Conservation (phyloP, 768 basidiomycete genomes). For the Royoungia palumana region DNA sequence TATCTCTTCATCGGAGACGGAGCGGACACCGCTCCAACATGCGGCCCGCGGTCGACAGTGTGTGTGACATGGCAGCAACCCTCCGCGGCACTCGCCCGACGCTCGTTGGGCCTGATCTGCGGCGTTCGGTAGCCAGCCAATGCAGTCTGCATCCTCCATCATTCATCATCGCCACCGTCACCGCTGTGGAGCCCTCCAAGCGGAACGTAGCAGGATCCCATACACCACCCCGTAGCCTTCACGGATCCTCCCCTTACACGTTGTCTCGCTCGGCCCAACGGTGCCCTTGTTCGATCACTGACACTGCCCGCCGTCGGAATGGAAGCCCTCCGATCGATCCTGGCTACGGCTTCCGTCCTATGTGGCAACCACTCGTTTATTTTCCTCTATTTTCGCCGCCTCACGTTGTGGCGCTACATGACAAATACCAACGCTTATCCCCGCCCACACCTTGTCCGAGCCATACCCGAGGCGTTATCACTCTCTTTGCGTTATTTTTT, state of each 20-base stretch:
- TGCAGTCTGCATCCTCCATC: too few species aligned
- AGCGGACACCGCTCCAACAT: constrained; percentile 9
- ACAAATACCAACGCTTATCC: too few species aligned
- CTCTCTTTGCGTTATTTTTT: too few species aligned
- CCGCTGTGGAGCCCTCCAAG: too few species aligned
- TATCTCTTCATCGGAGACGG: too few species aligned
- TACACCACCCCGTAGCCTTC: too few species aligned
- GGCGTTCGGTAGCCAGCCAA: too few species aligned
- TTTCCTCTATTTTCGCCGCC: not conserved
- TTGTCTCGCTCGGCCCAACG: not conserved
- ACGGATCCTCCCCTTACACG: not conserved
- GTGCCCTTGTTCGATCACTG: not conserved
- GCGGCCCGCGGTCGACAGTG: constrained; percentile 16
- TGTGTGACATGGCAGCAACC: constrained; percentile 6
- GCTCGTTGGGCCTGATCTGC: too few species aligned
- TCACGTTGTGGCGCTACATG: too few species aligned
- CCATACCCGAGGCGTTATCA: not conserved
- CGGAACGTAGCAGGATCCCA: too few species aligned
- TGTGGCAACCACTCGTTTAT: not conserved
- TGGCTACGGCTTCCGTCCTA: not conserved
- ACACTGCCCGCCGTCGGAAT: constrained; percentile 11
- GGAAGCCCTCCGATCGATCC: constrained; percentile 10
- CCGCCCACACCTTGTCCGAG: constrained; percentile 1
- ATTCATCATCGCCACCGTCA: too few species aligned
- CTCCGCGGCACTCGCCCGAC: constrained; percentile 12